Evolutionary conservation across 2,329 filamentous ascomycete species (phyloP), one percentile per base, ranked within the genome.

Genomic region (Pseudogymnoascus pannorum): DNA sequence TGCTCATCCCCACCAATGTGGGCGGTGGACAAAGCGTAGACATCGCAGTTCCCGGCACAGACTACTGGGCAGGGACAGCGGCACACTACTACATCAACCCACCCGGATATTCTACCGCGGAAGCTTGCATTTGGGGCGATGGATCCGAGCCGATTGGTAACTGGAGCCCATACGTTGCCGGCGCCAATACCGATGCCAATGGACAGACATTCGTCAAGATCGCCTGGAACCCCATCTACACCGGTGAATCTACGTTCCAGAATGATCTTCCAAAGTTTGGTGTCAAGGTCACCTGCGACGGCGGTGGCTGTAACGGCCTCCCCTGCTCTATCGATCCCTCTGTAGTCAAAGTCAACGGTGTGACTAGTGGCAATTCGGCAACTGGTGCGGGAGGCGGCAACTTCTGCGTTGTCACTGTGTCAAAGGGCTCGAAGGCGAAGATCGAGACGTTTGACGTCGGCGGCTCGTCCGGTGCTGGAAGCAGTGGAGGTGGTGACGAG

Each of bases 51-150:
- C 89, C 89, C 7, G 86, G 79, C 61, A 75, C 79, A 16, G 79
- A 75, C 61, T 92, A 92, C 74, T 92, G 88, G 89, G 83, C 79
- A 67, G 74, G 76, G 48, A 92, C 89, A 11, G 83, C 88, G 62
- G 87, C 89, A 62, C 89, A 93, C 72, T 92, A 82, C 74, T 92
- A 92, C 70, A 83, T 92, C 76, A 92, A 92, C 75, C 81, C 87
- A 29, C 89, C 89, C 33, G 89, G 89, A 64, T 78, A 84, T 51
- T 68, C 71, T 26, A 76, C 80, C 5, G 76, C 77, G 4, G 80
- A 85, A 58, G 88, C 82, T 58, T 93, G 89, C 72, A 74, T 87
- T 61, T 92, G 89, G 89, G 88, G 89, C 62, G 81, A 81, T 48
- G 78, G 78, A 7, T 76, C 77, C 40, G 78, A 85, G 65, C 79